A percentile compares a stretch with the other conserved stretches of the same genome.
phyloP scores from a whole-genome alignment of 2,329 filamentous ascomycete species.

The Thermoascus crustaceus region DNA sequence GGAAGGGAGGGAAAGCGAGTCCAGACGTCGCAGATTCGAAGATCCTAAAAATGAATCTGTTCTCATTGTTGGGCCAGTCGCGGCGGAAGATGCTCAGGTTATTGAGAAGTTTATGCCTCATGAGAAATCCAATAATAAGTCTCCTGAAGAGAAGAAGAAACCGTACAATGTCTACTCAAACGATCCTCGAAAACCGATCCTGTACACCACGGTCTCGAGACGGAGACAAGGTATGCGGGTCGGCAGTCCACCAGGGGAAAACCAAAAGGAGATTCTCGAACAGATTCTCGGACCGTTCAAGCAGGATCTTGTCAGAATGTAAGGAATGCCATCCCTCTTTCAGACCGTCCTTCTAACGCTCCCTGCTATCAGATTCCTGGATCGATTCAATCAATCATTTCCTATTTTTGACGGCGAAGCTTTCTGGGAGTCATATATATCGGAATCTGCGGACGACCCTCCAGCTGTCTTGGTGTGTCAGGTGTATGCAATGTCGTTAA shows the following conservation, averaged over 20 bases:
- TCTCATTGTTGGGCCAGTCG: constrained; percentile 53
- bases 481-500: constrained; percentile 50
- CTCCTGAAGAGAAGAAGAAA: constrained; percentile 33
- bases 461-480: constrained; percentile 51
- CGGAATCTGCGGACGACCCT: constrained; percentile 39
- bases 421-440: constrained; percentile 44
- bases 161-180: constrained; percentile 46
- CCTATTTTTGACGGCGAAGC: constrained; percentile 51
- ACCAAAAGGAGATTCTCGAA: constrained; percentile 48
- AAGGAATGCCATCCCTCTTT: constrained; percentile 27
- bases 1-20: constrained; percentile 22
- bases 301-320: constrained; percentile 45
- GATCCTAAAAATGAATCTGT: constrained; percentile 35
- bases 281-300: constrained; percentile 51
- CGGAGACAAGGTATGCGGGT: constrained; percentile 40
- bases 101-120: constrained; percentile 51
- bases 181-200: constrained; percentile 38
- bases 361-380: constrained; percentile 44
- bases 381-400: constrained; percentile 52
- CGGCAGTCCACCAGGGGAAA: constrained; percentile 38
- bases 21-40: constrained; percentile 24
- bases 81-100: constrained; percentile 53
- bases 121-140: constrained; percentile 30
- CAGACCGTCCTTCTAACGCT: constrained; percentile 3
- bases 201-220: constrained; percentile 43